Percentiles rank a stretch among this genome's conserved stretches.
These are phyloP conservation scores for Phycomyces blakesleeanus DNA, from an alignment of 192 early-diverging fungal species.

Conservation along the genomic window DNA sequence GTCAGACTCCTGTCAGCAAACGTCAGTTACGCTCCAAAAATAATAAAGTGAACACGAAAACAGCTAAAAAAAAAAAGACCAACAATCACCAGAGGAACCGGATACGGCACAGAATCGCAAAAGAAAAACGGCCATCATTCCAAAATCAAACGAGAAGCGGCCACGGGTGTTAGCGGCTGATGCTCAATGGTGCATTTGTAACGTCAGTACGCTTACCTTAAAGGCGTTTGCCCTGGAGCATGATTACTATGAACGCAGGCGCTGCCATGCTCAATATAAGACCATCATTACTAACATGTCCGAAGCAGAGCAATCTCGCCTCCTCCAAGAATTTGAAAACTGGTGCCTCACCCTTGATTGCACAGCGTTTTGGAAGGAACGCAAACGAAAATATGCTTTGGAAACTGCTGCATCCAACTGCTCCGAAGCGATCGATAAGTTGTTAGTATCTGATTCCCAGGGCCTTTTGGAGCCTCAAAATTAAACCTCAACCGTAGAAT, in stretches of 20 bases:
- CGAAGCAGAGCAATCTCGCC: constrained; percentile 4
- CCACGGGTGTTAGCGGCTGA: not conserved
- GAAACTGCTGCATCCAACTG: not conserved
- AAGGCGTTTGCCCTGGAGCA: constrained; percentile 2
- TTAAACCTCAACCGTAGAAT: not conserved
- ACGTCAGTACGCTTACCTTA: not conserved
- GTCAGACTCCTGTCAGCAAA: no score
- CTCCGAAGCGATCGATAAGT: not conserved
- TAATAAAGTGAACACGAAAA: no score
- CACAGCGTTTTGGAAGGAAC: constrained; percentile 11
- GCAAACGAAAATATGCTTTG: not conserved
- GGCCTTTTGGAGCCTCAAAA: not conserved
- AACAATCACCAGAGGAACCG: no score
- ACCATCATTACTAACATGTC: constrained; percentile 2
- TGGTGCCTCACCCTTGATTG: not conserved
- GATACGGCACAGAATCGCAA: no score
- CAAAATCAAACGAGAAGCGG: constrained; percentile 4
- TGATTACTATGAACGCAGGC: not conserved
- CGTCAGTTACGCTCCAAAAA: no score
- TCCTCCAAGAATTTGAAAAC: not conserved
- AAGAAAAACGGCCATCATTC: no score
- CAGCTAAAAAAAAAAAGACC: no score
- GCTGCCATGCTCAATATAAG: not conserved
- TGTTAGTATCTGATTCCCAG: constrained; percentile 1
- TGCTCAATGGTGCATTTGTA: constrained; percentile 1